Evolutionary conservation across 139 green algal species (phyloP), one percentile per base, ranked within the genome.

Genomic region (Tetradesmus obliquus): DNA sequence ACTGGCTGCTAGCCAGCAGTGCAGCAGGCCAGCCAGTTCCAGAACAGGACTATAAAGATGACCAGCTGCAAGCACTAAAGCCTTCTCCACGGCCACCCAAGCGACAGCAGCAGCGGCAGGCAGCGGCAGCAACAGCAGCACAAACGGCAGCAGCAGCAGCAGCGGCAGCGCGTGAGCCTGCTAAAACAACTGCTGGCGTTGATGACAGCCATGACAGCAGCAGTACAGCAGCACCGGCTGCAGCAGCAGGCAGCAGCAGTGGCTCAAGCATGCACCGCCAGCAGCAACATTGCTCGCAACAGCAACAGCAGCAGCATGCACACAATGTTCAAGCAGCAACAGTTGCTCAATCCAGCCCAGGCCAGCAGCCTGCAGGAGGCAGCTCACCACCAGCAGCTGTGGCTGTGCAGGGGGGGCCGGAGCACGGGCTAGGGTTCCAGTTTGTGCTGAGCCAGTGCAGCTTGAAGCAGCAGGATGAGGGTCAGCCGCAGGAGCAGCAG

Each of bases 31-130:
- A 45, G 55, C 88, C 79, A 51, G 20, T 91, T 22, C 88, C 76
- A 62, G 88, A 91, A 55, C 32, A 66, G 5, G 32, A 86, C 55
- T 91, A 80, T 79, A 91, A 79, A 82, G 88, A 91, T 55, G 86
- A 90, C 22, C 51, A 69, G 53, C 86, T 76, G 55, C 69, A 90
- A 4, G 69, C 71, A 45, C 32, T 91, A 22, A 58, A 79, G 15
- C 72, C 55, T 13, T 80, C 88, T 51, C 57, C 88, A 86, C 17
- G 2, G 20, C 45, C 53, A 55, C 54, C 13, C 8, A 90, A 81
- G 58, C 72, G 20, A 19, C 87, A 91, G 55, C 87, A 85, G 72
- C 32, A 24, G 66, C 66, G 12, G 17, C 66, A 24, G 66, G 17
- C 3, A 19, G 8, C 13, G n/a, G 22, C 51, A 62, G 51, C 17